These are phyloP conservation scores for Blastobotrys indianensis DNA, from an alignment of 1,139 yeast genomes.

Conservation along the genomic window DNA sequence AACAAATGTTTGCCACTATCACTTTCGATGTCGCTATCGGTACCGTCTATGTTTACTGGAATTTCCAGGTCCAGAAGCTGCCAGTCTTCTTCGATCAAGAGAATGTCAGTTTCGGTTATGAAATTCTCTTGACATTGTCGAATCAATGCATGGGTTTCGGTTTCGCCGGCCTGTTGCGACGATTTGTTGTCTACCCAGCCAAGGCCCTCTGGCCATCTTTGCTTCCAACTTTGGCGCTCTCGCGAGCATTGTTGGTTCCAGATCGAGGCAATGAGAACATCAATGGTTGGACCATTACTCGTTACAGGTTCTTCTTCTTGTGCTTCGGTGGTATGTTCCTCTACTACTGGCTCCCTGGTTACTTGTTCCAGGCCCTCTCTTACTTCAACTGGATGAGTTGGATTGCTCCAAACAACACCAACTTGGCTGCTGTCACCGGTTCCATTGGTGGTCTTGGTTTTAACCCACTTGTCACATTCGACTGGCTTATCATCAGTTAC, in stretches of 20 bases:
- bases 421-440: slow-evolving; percentile 53
- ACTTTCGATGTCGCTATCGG: slow-evolving; percentile 32
- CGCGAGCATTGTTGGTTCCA: slow-evolving; percentile 43
- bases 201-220: slow-evolving; percentile 52
- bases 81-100: slow-evolving; percentile 36
- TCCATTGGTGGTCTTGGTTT: slow-evolving; percentile 47
- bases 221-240: slow-evolving; percentile 49
- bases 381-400: slow-evolving; percentile 60
- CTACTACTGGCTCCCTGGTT: slow-evolving; percentile 56
- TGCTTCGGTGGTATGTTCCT: slow-evolving; percentile 38
- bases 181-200: slow-evolving; percentile 53
- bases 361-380: slow-evolving; percentile 45
- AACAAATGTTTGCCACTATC: slow-evolving; percentile 56
- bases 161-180: slow-evolving; percentile 54
- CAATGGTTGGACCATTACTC: slow-evolving; percentile 43
- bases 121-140: slow-evolving; percentile 43
- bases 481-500: slow-evolving; percentile 36
- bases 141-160: slow-evolving; percentile 57
- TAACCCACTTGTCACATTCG: slow-evolving; percentile 41
- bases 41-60: background rate
- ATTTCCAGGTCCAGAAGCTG: slow-evolving; percentile 33
- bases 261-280: slow-evolving; percentile 28
- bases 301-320: slow-evolving; percentile 43
- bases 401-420: slow-evolving; percentile 52
- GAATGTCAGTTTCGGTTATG: slow-evolving; percentile 47